Percentiles rank a stretch among this genome's conserved stretches.
Evolutionary conservation across 1,139 yeast species (phyloP).

Genomic region (Saccharomyces hybrid): DNA sequence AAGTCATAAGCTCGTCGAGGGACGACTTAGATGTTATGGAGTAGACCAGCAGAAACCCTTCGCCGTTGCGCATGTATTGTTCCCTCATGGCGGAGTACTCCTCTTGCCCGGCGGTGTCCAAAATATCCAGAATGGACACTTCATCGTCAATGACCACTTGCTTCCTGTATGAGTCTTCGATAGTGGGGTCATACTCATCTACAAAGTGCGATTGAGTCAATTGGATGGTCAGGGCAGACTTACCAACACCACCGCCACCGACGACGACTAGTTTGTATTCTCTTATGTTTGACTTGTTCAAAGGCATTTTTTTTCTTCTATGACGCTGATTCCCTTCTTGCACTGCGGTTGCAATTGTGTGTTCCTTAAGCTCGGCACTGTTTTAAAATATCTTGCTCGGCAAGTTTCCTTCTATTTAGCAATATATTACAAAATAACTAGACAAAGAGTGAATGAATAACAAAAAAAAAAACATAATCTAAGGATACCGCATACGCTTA

Average conservation of each 20-base stretch:
- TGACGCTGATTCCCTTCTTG: too few species aligned
- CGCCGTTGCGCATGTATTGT: conserved; percentile 88
- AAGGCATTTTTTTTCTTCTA: conserved; percentile 7
- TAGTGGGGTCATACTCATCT: conserved; percentile 95
- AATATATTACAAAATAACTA: background rate
- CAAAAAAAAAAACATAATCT: background rate
- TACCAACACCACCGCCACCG: conserved; percentile 99
- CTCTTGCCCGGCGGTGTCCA: conserved; percentile 98
- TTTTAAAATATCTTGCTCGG: background rate
- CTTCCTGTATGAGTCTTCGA: conserved; percentile 82
- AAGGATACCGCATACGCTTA: background rate
- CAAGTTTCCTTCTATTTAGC: background rate
- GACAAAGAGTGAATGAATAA: background rate
- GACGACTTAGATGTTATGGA: conserved; percentile 76
- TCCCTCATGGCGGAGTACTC: conserved; percentile 96
- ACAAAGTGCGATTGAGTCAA: conserved; percentile 86
- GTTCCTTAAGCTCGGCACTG: background rate
- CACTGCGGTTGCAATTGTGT: background rate
- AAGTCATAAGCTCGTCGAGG: conserved; percentile 67
- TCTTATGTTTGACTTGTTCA: conserved; percentile 32
- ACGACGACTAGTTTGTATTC: conserved; percentile 89
- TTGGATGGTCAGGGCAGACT: conserved; percentile 89
- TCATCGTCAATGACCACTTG: conserved; percentile 75
- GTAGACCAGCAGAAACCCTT: conserved; percentile 79
- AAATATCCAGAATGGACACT: conserved; percentile 72